Conservation (phyloP, 2,329 filamentous ascomycete species). For the Gaeumannomyces tritici region DNA sequence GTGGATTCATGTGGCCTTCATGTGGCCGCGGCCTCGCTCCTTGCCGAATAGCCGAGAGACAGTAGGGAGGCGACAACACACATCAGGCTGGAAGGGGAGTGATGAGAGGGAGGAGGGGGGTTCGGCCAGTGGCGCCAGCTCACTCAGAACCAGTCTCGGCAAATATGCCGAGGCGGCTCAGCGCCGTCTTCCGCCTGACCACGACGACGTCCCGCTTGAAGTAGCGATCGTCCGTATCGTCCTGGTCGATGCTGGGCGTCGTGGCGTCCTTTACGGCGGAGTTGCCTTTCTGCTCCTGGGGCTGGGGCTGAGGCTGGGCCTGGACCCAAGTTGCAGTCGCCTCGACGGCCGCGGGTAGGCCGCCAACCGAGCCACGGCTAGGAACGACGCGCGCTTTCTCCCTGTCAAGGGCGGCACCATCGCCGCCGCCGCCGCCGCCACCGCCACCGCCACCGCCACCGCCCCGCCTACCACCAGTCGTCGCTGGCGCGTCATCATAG, state of each 20-base stretch:
- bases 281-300: not conserved
- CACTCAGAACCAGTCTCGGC: not conserved
- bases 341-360: not conserved
- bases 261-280: no score
- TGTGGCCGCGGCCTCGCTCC: not conserved
- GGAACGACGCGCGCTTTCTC: not conserved
- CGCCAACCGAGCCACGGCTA: not conserved
- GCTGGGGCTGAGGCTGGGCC: not conserved
- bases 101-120: no score
- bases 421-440: no score
- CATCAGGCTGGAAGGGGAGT: no score
- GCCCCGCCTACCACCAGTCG: not conserved
- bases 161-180: not conserved
- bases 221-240: not conserved
- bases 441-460: no score
- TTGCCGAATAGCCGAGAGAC: not conserved
- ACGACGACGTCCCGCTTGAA: not conserved
- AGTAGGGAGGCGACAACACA: no score
- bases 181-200: not conserved
- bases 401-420: not conserved
- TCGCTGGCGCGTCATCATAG: not conserved
- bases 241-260: no score
- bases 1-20: no score
- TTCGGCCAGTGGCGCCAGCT: not conserved
- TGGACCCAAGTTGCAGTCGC: not conserved